Evolutionary conservation across 176 grass and related monocot genomes (phyloP), one percentile per base, ranked within the genome.

Genomic region (Ensete glaucum): DNA sequence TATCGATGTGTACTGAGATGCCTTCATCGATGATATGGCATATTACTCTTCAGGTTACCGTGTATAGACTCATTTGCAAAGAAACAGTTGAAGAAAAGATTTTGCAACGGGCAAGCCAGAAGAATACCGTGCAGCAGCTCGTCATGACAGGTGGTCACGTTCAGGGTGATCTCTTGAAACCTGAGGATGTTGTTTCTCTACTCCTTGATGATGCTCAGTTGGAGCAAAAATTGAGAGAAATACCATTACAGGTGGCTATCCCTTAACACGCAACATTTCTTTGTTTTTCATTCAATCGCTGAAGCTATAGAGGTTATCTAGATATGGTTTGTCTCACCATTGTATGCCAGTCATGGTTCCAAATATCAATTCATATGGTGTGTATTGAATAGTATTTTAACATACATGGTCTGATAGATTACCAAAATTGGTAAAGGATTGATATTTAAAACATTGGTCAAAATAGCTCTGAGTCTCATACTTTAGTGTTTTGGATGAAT

Each of bases 31-130:
- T 52, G 43, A 24, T 62, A 52, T 76, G 53, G 66, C 50, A 43
- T 19, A 73, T 34, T 78, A 2, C 51, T 76, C 65, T 86, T 62
- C 69, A 99, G 96, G 96, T 99, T 51, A 91, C 91, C 4, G 96
- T 99, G 48, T 99, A 99, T 77, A 99, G 96, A 89, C 83, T 99
- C 75, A 94, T 99, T 74, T 99, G 96, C 78, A 99, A 99, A 87
- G 96, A 99, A 69, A 99, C 96, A 19, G 87, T 99, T 10, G 96
- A 99, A 78, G 96, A 99, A 68, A 99, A 99, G 82, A 99, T 99
- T 82, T 83, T 99, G 79, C 90, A 99, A 69, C 88, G 95, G 64
- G 95, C 95, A 64, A 99, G 85, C 60, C 91, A 99, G 81, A 99
- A 99, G 81, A 94, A 99, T 82, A 89, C 95, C 51, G 95, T 99